A percentile compares a stretch with the other conserved stretches of the same genome.
These are phyloP conservation scores for Hemerocallis citrina DNA, from an alignment of 106 monocot species.

Conservation along the genomic window DNA sequence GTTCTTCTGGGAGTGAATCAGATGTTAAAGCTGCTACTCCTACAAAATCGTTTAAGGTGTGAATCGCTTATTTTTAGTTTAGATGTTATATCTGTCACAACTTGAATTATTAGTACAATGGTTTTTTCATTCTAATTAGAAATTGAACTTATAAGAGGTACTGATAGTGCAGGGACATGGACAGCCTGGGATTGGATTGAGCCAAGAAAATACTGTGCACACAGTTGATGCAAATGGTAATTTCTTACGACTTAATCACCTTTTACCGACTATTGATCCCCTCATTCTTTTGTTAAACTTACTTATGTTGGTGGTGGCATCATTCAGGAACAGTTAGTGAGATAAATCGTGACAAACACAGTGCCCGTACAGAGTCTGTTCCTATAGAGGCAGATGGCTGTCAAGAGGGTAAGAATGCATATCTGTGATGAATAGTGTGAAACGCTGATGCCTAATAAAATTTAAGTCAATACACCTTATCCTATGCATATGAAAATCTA, in stretches of 20 bases:
- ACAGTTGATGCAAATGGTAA: neutral
- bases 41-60: slow-evolving; percentile 30
- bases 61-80: neutral
- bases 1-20: slow-evolving; percentile 45
- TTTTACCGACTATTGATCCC: too few relatives aligned
- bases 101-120: neutral
- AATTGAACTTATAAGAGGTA: neutral
- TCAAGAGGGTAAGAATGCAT: slow-evolving; percentile 94
- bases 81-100: neutral
- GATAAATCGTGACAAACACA: slow-evolving; percentile 25
- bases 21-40: slow-evolving; percentile 27
- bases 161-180: slow-evolving; percentile 30
- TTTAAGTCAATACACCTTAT: slow-evolving; percentile 31
- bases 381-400: slow-evolving; percentile 21
- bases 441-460: slow-evolving; percentile 14
- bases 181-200: slow-evolving; percentile 7
- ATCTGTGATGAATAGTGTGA: slow-evolving; percentile 25
- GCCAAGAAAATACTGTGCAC: too few relatives aligned
- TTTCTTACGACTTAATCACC: neutral
- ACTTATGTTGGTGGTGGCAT: neutral
- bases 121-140: neutral
- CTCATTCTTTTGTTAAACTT: neutral
- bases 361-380: slow-evolving; percentile 13
- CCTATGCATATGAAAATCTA: slow-evolving; percentile 24
- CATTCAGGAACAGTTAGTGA: slow-evolving; percentile 31